Evolutionary conservation across 768 basidiomycete species (phyloP), one percentile per base, ranked within the genome.

Genomic region (Tubosaeta brunneosetosa): DNA sequence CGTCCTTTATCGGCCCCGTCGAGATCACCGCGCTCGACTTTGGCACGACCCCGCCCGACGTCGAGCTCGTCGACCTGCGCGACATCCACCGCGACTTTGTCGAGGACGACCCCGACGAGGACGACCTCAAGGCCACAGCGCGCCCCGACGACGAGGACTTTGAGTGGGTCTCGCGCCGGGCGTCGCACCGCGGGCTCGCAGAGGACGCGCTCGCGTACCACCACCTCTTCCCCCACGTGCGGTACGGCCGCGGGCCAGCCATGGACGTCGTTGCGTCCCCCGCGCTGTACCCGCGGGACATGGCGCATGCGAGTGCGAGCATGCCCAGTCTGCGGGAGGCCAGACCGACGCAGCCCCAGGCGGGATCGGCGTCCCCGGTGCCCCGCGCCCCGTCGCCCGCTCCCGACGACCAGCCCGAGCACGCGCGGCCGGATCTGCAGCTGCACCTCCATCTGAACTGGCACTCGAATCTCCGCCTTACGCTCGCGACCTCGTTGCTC

Each of bases 1-100:
- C 95, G 0, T 92, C 92, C 10, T 98, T 94, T 69, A 89, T 99
- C 34, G 97, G 97, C 2, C 93, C 94, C 13, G 83, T 98, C 53
- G 80, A 86, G 53, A 84, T 98, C 50, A 86, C 84, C 2, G 84
- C 85, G 4, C 79, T 98, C 50, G 89, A 92, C 52, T 94, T 99
- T 70, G 97, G 97, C 31, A 82, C 85, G 0, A 73, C 75, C 17
- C 66, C 84, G 3, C 97, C 97, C 4, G 87, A 94, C 53, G 80
- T 94, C 22, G 91, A 97, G 67, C 79, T 98, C 49, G 84, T 90
- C 50, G 97, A 97, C 72, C 72, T 98, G 47, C 80, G 92, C 44
- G 93, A 97, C 75, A 91, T 98, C 52, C 91, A 94, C 71, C 85
- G 84, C 48, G 94, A 95, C 67, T 98, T 98, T 64, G 81, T 97